A percentile compares a stretch with the other conserved stretches of the same genome.
Conservation (phyloP, 148 eudicot genomes). For the Spergularia bocconei region DNA sequence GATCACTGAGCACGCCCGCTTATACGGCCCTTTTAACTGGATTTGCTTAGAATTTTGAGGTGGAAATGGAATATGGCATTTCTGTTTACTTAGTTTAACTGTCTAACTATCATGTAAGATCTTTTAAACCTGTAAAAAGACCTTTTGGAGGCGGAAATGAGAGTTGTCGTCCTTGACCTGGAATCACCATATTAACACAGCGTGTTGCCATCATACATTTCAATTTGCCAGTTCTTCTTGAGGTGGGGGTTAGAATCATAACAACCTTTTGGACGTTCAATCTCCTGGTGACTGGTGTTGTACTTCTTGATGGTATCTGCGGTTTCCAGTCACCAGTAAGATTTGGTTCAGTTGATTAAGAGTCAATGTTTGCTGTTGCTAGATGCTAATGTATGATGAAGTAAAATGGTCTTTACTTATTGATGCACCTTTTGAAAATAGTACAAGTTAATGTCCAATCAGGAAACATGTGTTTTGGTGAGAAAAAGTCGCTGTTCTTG, state of each 20-base stretch:
- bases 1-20: too few species aligned
- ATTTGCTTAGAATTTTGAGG: background rate
- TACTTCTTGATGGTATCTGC: background rate
- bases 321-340: background rate
- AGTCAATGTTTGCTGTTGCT: background rate
- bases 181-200: background rate
- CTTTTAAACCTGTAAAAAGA: background rate
- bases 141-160: background rate
- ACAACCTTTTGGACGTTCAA: background rate
- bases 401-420: background rate
- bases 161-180: background rate
- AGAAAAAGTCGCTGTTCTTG: background rate
- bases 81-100: background rate
- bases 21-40: too few species aligned
- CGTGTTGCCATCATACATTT: background rate
- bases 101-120: background rate
- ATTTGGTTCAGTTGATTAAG: background rate
- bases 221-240: background rate
- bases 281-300: background rate
- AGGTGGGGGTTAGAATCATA: background rate
- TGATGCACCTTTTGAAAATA: background rate
- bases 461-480: background rate
- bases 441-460: too few species aligned
- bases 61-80: background rate
- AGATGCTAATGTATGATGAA: background rate